A percentile compares a stretch with the other conserved stretches of the same genome.
Conservation (phyloP, 805 yeast genomes). For the Saccharomycopsis capsularis region DNA sequence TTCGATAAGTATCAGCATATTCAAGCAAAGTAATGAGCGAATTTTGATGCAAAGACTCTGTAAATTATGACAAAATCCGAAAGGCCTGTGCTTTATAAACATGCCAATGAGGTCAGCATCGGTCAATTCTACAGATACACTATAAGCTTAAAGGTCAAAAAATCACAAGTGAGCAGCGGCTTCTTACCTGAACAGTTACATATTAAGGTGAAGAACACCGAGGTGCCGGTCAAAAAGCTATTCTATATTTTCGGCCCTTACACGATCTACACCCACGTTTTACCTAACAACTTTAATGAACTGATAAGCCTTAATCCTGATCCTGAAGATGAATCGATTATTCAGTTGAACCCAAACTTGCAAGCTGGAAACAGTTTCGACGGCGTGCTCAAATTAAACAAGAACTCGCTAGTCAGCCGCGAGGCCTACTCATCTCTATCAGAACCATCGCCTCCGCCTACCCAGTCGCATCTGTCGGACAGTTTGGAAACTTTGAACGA, state of each 20-base stretch:
- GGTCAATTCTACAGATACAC: conserved; percentile 56
- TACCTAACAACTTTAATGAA: conserved; percentile 57
- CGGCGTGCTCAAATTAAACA: conserved; percentile 45
- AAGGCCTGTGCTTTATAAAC: too few relatives aligned
- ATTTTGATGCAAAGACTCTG: too few relatives aligned
- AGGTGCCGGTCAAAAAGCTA: conserved; percentile 67
- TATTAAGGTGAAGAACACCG: conserved; percentile 62
- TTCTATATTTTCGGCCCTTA: conserved; percentile 88
- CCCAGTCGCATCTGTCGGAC: too few relatives aligned
- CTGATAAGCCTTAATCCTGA: conserved; percentile 32
- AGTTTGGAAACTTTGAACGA: conserved; percentile 39
- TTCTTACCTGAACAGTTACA: conserved; percentile 2
- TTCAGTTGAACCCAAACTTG: conserved; percentile 45
- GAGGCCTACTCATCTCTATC: too few relatives aligned
- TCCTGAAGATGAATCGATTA: conserved; percentile 33
- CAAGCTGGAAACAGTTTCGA: conserved; percentile 69
- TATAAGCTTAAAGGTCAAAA: conserved; percentile 34
- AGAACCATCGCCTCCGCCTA: too few relatives aligned
- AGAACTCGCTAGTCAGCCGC: conserved; percentile 31
- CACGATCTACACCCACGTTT: conserved; percentile 74
- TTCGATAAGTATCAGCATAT: too few relatives aligned
- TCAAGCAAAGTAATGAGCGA: too few relatives aligned
- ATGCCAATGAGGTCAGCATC: conserved; percentile 37
- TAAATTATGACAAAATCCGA: too few relatives aligned
- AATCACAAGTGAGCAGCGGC: conserved; percentile 2